Percentiles rank a stretch among this genome's conserved stretches.
phyloP scores from a whole-genome alignment of 495 filamentous ascomycete genomes.

The Penicillium daleae region DNA sequence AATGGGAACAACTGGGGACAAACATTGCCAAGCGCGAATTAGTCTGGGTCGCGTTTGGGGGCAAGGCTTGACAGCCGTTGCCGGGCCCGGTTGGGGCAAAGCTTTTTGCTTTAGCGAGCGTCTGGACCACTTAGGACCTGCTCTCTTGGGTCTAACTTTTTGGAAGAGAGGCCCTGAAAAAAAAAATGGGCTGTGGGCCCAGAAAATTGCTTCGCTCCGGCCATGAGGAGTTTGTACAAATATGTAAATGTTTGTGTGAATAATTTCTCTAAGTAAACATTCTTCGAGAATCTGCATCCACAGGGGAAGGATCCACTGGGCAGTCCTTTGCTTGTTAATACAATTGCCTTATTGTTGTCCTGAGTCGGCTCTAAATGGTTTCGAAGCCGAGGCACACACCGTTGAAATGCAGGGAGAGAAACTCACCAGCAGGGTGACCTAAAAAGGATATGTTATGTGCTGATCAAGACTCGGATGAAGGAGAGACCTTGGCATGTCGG shows the following conservation, averaged over 20 bases:
- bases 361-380: neutral
- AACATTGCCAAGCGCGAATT: constrained; percentile 17
- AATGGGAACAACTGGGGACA: constrained; percentile 13
- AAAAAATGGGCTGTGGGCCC: constrained; percentile 2
- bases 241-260: too few species aligned
- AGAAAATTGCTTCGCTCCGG: constrained; percentile 6
- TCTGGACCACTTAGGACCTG: constrained; percentile 15
- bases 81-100: constrained; percentile 19
- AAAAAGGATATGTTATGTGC: neutral
- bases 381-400: neutral
- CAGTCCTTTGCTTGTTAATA: neutral
- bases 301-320: neutral
- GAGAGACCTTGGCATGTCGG: neutral
- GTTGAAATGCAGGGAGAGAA: neutral
- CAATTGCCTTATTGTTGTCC: neutral
- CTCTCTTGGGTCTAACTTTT: constrained; percentile 12
- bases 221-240: neutral
- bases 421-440: neutral
- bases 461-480: neutral
- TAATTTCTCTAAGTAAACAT: too few species aligned
- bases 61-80: constrained; percentile 34
- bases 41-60: constrained; percentile 19
- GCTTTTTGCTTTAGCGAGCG: constrained; percentile 18
- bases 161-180: neutral
- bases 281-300: neutral